phyloP scores from a whole-genome alignment of 805 yeast species.

The Martiniozyma abietophila region DNA sequence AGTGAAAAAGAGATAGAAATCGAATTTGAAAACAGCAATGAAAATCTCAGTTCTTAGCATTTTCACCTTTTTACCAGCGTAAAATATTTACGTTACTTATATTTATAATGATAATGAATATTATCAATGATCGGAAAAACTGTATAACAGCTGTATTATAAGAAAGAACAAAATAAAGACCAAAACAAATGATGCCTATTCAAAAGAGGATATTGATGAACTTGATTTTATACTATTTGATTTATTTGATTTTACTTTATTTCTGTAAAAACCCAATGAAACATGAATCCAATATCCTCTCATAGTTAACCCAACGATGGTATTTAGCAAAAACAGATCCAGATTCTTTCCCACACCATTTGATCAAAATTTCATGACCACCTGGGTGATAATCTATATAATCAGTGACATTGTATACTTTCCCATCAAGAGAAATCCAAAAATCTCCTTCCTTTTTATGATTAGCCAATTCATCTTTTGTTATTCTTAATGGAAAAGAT shows the following conservation, averaged over 20 bases:
- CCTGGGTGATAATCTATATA: constrained; percentile 90
- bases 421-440: constrained; percentile 77
- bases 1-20: constrained; percentile 7
- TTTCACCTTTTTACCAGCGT: too few species aligned
- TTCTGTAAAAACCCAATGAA: constrained; percentile 49
- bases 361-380: constrained; percentile 68
- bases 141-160: too few species aligned
- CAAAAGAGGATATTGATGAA: too few species aligned
- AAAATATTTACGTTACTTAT: too few species aligned
- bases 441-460: constrained; percentile 62
- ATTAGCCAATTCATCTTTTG: constrained; percentile 37
- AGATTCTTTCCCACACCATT: constrained; percentile 78
- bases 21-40: not conserved
- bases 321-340: constrained; percentile 66
- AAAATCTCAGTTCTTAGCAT: too few species aligned
- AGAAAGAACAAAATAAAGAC: too few species aligned
- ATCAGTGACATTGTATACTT: constrained; percentile 79
- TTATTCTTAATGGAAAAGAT: constrained; percentile 45
- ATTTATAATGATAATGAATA: too few species aligned
- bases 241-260: not conserved
- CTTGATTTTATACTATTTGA: too few species aligned
- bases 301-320: constrained; percentile 69
- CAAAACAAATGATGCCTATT: too few species aligned
- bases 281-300: constrained; percentile 70
- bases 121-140: too few species aligned